These are phyloP conservation scores for Trifolium pratense DNA, from an alignment of 306 rosid species.

Conservation along the genomic window DNA sequence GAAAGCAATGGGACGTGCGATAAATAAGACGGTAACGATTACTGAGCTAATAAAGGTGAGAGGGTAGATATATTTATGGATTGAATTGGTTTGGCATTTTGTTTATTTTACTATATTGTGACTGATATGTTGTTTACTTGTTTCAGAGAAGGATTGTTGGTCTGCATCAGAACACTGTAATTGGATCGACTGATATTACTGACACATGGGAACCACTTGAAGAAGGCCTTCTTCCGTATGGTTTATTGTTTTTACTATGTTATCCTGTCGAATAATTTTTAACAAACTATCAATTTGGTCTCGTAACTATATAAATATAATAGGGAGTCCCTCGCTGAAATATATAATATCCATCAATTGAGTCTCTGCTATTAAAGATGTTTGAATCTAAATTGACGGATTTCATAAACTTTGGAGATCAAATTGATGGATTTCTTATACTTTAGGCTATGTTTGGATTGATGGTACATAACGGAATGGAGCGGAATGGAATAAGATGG, in stretches of 20 bases:
- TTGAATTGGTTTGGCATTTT: constrained; percentile 16
- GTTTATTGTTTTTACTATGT: constrained; percentile 28
- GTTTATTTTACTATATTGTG: constrained; percentile 21
- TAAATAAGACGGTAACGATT: constrained; percentile 88
- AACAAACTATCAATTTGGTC: no score
- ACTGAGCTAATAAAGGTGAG: constrained; percentile 84
- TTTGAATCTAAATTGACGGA: no score
- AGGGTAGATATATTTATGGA: constrained; percentile 1
- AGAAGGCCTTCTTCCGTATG: constrained; percentile 96
- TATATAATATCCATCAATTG: no score
- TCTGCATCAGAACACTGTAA: constrained; percentile 73
- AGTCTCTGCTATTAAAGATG: no score
- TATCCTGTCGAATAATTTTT: background rate
- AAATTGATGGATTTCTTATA: no score
- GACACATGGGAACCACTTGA: constrained; percentile 92
- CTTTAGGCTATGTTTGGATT: no score
- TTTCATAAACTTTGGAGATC: no score
- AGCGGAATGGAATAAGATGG: no score
- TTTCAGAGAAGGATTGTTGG: constrained; percentile 85
- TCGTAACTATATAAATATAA: no score
- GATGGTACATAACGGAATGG: no score
- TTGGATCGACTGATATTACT: constrained; percentile 86
- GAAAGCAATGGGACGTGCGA: constrained; percentile 96
- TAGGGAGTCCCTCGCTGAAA: no score
- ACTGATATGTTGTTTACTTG: constrained; percentile 26